These are phyloP conservation scores for Dactylellina haptotyla DNA, from an alignment of 2,329 filamentous ascomycete species.

Conservation along the genomic window DNA sequence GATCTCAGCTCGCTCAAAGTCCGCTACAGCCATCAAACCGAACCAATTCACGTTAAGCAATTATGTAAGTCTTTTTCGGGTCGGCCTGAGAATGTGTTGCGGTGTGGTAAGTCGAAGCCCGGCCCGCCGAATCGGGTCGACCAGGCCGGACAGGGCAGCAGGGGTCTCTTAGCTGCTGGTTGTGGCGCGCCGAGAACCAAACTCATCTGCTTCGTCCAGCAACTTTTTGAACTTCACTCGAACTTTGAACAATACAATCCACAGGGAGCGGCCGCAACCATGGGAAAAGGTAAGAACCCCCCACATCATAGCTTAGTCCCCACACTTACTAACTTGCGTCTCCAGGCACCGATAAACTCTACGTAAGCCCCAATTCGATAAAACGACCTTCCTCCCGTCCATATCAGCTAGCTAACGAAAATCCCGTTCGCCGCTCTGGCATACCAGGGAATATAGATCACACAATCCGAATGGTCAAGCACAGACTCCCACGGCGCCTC, in stretches of 20 bases:
- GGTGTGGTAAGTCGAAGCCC: too few relatives aligned
- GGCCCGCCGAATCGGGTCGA: too few relatives aligned
- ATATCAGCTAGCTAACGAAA: constrained; percentile 30
- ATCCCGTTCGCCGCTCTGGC: constrained; percentile 19
- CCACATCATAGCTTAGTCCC: background rate
- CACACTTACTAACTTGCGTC: constrained; percentile 10
- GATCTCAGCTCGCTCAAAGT: too few relatives aligned
- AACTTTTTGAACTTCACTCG: too few relatives aligned
- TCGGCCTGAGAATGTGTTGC: too few relatives aligned
- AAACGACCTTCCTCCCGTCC: background rate
- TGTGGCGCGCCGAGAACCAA: too few relatives aligned
- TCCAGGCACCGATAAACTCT: constrained; percentile 68
- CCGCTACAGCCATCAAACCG: too few relatives aligned
- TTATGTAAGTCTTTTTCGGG: too few relatives aligned
- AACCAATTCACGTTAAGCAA: too few relatives aligned
- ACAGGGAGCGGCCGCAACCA: constrained; percentile 12
- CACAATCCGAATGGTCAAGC: constrained; percentile 96
- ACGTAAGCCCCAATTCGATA: constrained; percentile 58
- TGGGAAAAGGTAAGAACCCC: constrained; percentile 45
- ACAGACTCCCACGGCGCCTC: constrained; percentile 82
- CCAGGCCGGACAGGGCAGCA: too few relatives aligned
- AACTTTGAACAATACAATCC: background rate
- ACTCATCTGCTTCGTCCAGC: too few relatives aligned
- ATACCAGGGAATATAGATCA: constrained; percentile 70
- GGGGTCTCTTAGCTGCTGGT: too few relatives aligned